Evolutionary conservation across 2,329 filamentous ascomycete genomes (phyloP).

Genomic region (Aspergillus brunneoviolaceus): DNA sequence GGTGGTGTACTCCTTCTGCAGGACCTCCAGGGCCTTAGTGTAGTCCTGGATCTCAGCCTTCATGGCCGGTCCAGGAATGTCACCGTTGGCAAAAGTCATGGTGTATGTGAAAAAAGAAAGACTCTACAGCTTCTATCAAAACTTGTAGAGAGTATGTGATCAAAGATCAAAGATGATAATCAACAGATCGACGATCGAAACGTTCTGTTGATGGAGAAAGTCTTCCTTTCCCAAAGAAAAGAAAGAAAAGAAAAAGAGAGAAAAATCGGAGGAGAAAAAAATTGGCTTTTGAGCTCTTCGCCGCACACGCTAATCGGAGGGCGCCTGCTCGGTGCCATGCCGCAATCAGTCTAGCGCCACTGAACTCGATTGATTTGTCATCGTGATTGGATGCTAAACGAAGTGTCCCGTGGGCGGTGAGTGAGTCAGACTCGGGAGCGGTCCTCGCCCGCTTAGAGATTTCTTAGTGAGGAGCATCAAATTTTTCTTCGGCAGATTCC

Average conservation of each 20-base stretch:
- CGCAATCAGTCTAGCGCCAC: constrained; percentile 25
- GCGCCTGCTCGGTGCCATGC: constrained; percentile 14
- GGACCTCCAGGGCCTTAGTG: constrained; percentile 72
- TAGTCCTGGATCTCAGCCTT: constrained; percentile 66
- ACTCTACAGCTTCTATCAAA: constrained; percentile 29
- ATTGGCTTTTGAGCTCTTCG: constrained; percentile 30
- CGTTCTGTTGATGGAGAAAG: constrained; percentile 61
- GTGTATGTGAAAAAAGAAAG: constrained; percentile 31
- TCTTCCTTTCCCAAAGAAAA: constrained; percentile 57
- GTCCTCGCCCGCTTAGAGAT: constrained; percentile 6
- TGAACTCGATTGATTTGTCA: not conserved
- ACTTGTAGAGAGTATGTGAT: constrained; percentile 23
- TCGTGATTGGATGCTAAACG: constrained; percentile 34
- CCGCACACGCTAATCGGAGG: constrained; percentile 22
- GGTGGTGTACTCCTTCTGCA: constrained; percentile 73
- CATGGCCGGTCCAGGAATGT: constrained; percentile 51
- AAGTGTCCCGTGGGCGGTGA: constrained; percentile 27
- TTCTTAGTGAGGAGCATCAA: constrained; percentile 6
- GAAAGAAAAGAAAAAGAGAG: constrained; percentile 45
- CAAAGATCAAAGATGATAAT: constrained; percentile 32
- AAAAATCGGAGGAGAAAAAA: constrained; percentile 32
- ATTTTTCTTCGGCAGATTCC: not conserved
- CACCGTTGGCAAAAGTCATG: constrained; percentile 73
- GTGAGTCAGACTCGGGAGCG: constrained; percentile 15
- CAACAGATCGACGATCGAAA: constrained; percentile 46